Evolutionary conservation across 352 stramenopile species (phyloP), one percentile per base, ranked within the genome.

Genomic region (Blastocystis sp.): DNA sequence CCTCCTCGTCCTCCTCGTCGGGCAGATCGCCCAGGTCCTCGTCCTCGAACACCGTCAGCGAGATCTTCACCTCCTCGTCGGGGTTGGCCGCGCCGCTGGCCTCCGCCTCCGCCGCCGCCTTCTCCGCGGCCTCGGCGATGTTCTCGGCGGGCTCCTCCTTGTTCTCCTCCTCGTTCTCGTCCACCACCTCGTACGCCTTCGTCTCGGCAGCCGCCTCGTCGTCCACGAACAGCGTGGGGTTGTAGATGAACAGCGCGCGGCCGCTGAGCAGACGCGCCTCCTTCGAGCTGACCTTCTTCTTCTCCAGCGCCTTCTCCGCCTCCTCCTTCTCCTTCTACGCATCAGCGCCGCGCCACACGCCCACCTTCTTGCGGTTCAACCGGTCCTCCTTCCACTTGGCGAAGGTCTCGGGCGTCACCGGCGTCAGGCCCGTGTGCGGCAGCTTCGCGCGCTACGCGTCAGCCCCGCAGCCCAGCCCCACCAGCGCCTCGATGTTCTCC

Each of bases 171-270:
- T 81, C 71, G 24, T 84, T 54, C 21, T 92, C 89, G 48, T 92
- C 92, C 71, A 94, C 91, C 60, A 94, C 89, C 28, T 92, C 93
- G 90, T 95, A 95, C 66, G 90, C 90, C 76, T 95, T 93, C 43
- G 34, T 80, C n/a, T 95, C 93, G 87, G 94, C 93, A 77, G 94
- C 93, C 89, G 94, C 93, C 40, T 94, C 94, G 64, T 96, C 94
- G 90, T 96, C 94, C 74, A 92, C 92, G 92, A 96, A 96, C 90
- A 96, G 91, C 45, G 92, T 94, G 43, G 94, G 93, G 88, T 96
- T 93, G 91, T 91, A 95, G 48, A 93, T 94, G 91, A 96, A 96
- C 89, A 96, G 89, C 45, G 93, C 93, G 91, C 94, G 92, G 91
- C 94, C 94, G 93, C 93, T 96, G 92, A 96, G 93, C 76, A 74